These are phyloP conservation scores for Colletotrichum lupini DNA, from an alignment of 2,329 filamentous ascomycete genomes.

Conservation along the genomic window DNA sequence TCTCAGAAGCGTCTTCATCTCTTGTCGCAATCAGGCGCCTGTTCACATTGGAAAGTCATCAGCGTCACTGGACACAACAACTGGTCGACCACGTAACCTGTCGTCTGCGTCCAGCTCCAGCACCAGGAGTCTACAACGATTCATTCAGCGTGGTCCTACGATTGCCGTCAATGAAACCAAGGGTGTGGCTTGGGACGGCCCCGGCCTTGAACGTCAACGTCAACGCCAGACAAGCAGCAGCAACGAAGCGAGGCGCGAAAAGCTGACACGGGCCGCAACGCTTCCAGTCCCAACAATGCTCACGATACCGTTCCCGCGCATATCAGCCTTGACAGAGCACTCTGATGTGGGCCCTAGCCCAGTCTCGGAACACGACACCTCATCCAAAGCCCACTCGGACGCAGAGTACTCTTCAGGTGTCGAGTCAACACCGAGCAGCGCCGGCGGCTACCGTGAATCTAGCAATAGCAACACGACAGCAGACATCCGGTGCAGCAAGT, in stretches of 20 bases:
- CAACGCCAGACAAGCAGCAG: background rate
- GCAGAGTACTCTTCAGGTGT: constrained; percentile 30
- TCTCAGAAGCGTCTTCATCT: constrained; percentile 29
- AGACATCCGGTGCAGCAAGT: constrained; percentile 32
- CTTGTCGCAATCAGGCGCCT: constrained; percentile 13
- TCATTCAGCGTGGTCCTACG: background rate
- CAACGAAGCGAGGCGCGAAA: background rate
- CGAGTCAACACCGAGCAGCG: constrained; percentile 28
- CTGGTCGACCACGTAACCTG: constrained; percentile 1
- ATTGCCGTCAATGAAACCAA: background rate
- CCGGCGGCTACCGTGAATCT: constrained; percentile 12
- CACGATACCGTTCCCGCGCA: constrained; percentile 26
- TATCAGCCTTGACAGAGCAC: constrained; percentile 28
- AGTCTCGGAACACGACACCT: background rate
- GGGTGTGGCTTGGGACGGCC: background rate
- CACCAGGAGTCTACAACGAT: background rate
- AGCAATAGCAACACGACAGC: background rate
- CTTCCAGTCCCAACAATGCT: constrained; percentile 16
- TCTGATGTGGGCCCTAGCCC: constrained; percentile 4
- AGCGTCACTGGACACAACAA: background rate
- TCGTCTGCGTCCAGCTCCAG: constrained; percentile 8
- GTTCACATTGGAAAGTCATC: background rate
- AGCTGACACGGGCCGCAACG: background rate
- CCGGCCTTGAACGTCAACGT: background rate
- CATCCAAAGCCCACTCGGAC: constrained; percentile 17